These are phyloP conservation scores for Paracoccidioides lutzii DNA, from an alignment of 2,329 filamentous ascomycete species.

Conservation along the genomic window DNA sequence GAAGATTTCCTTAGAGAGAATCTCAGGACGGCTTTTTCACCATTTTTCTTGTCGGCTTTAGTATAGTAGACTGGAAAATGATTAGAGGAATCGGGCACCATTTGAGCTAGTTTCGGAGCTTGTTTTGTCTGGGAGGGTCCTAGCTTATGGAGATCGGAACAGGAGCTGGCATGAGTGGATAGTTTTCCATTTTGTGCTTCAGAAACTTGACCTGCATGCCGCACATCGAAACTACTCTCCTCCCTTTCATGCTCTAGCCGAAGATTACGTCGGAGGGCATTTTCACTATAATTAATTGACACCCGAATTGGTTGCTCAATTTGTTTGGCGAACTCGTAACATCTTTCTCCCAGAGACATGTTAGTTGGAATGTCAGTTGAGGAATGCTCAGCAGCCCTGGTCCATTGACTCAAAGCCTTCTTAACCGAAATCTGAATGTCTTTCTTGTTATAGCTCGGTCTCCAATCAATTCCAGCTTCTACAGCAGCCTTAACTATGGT, in stretches of 20 bases:
- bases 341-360: constrained; percentile 21
- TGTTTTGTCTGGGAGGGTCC: neutral
- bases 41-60: neutral
- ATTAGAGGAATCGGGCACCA: neutral
- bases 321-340: constrained; percentile 21
- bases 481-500: constrained; percentile 25
- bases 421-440: constrained; percentile 16
- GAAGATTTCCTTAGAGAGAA: neutral
- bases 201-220: neutral
- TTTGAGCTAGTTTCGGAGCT: neutral
- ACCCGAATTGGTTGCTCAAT: constrained; percentile 17
- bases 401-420: constrained; percentile 18
- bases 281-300: neutral
- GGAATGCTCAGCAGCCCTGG: constrained; percentile 13
- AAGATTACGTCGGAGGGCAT: neutral
- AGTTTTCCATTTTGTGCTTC: neutral
- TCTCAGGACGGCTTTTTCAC: neutral
- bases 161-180: neutral
- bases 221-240: neutral
- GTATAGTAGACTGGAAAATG: neutral
- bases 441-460: constrained; percentile 15
- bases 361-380: constrained; percentile 10
- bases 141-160: neutral
- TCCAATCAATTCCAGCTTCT: constrained; percentile 23
- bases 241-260: neutral